Evolutionary conservation across 805 yeast genomes (phyloP), one percentile per base, ranked within the genome.

Genomic region (Pichia heedii): DNA sequence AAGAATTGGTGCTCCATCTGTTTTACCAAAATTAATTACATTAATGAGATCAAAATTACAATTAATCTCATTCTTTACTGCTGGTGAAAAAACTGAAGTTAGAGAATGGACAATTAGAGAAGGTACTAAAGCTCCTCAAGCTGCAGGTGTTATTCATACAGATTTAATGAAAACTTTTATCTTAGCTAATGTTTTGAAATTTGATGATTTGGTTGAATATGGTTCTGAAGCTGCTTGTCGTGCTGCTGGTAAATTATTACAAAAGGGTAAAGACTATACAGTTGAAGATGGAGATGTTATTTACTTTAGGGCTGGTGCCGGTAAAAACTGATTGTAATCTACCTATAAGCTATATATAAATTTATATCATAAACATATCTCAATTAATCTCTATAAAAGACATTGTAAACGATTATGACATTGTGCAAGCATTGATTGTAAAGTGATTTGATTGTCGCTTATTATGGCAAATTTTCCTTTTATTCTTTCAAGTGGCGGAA

Each of bases 111-210:
- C 88, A 16, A 71, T 88, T 43, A 73, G 89, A 57, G 69, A 70
- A 41, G 85, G 87, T 26, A 74, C 83, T 16, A 74, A 77, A 32
- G 95, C 95, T 2, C 89, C 90, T 33, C 84, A 84, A 49, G 96
- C 95, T 2, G 96, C 96, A 1, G 94, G 89, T 20, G 81, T 82
- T 29, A 88, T 88, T 47, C 96, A 88, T 60, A 82, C 86, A 8
- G 96, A 87, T 60, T 65, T 87, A 43, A 80, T 82, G 65, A 76
- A 80, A 54, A 84, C 94, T 0, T 88, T 88, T 59, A 77, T 88
- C 38, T 75, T 77, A 56, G 94, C 93, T 10, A 78, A 80, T 45
- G 84, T 88, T 24, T 71, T 76, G 56, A 82, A 82, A 54, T 82
- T 73, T 58, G 69, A 73, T 5, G 93, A 84, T 53, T 62, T 82